Base-by-base conservation (phyloP, 1,139 yeast genomes). In the Oligophagozyma castellii region DNA sequence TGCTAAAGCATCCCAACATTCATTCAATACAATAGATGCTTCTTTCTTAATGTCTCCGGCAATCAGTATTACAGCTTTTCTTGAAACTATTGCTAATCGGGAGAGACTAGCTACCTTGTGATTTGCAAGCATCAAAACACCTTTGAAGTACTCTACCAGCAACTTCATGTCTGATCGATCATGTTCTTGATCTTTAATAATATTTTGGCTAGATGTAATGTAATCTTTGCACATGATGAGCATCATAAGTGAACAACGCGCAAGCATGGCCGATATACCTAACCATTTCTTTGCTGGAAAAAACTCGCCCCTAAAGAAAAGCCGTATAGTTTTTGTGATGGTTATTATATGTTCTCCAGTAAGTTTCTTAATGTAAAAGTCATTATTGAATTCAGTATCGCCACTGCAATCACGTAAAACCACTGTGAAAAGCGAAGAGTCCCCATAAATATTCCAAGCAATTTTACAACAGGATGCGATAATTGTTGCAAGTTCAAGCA, bases 1-100 rank as follows among this genome's bases (percentile, higher is more conserved):
- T 8, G 86, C 92, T 33, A 81, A 62, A 7, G 68, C 58, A 38
- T 74, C 76, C 95, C 95, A 83, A 19, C 73, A 67, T 33, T 65
- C 68, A 33, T 65, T 62, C 11, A 81, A 44, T 30, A 79, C 55
- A 12, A 40, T 45, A 0, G 84, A 72, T 24, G 76, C 65, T 36
- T 78, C 59, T 16, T 66, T 65, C 40, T 93, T 65, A 38, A 80
- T 58, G 41, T 70, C 73, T 8, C 73, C 73, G 1, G 84, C 67
- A 27, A 81, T 69, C 33, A 63, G 63, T 53, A 58, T 60, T 40
- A 84, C 72, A 1, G 86, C 86, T 42, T 73, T 73, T 47, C 76
- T 65, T 28, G 92, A 84, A 31, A 79, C 73, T 27, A 71, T 75
- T 2, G 83, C 67, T 33, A 77, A 58, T 13, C 70, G 56, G 2